A percentile compares a stretch with the other conserved stretches of the same genome.
phyloP scores from a whole-genome alignment of 1,284 basidiomycete genomes.

The Sphagnurus paluster region DNA sequence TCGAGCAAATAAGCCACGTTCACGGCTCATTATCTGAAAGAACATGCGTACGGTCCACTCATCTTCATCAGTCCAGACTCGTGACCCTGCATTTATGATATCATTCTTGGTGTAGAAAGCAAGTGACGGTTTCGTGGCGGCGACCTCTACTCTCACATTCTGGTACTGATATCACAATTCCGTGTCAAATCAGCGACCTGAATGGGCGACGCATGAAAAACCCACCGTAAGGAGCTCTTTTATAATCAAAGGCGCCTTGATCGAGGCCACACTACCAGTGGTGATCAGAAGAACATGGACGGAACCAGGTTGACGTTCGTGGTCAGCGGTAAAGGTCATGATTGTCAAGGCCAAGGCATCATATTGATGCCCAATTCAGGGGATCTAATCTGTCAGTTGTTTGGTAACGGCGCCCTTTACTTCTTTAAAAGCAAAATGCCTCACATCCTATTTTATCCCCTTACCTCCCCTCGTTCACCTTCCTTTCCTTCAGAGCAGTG shows the following conservation, averaged over 20 bases:
- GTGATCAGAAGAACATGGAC: constrained; percentile 83
- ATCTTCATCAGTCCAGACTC: constrained; percentile 88
- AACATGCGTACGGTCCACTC: constrained; percentile 78
- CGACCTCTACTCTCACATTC: constrained; percentile 81
- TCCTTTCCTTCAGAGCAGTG: constrained; percentile 13
- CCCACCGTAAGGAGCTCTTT: constrained; percentile 73
- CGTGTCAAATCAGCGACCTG: constrained; percentile 3
- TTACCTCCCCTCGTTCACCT: background rate
- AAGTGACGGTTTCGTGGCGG: constrained; percentile 78
- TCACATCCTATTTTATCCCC: constrained; percentile 1
- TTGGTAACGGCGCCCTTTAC: constrained; percentile 5
- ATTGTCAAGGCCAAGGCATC: constrained; percentile 8
- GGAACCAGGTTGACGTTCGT: constrained; percentile 42
- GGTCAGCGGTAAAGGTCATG: constrained; percentile 44
- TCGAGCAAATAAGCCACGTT: background rate
- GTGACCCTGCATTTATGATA: constrained; percentile 54
- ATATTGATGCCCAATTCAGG: background rate
- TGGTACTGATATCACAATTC: constrained; percentile 48
- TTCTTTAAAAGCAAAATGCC: background rate
- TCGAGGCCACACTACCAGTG: constrained; percentile 92
- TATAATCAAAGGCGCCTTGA: constrained; percentile 92
- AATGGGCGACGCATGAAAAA: constrained; percentile 27
- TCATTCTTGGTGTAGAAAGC: constrained; percentile 71
- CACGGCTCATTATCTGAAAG: background rate
- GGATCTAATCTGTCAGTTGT: constrained; percentile 1